Conservation (phyloP, 495 filamentous ascomycete species). For the Penicillium coprophilum region DNA sequence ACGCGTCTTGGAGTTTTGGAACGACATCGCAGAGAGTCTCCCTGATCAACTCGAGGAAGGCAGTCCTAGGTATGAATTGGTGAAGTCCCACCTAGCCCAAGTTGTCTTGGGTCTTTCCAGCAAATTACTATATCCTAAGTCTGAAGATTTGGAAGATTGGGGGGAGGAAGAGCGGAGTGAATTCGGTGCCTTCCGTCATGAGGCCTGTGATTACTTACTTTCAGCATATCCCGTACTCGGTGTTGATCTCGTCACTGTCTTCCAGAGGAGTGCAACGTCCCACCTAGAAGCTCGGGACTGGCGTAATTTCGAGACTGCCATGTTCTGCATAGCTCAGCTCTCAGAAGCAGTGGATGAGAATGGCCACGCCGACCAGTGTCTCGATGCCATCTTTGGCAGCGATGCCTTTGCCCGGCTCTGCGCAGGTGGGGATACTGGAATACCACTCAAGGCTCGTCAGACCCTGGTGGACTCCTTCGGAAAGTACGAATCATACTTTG, state of each 20-base stretch:
- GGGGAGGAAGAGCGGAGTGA: constrained; percentile 66
- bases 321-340: constrained; percentile 75
- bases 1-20: constrained; percentile 83
- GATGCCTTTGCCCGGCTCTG: constrained; percentile 53
- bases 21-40: constrained; percentile 44
- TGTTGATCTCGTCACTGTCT: constrained; percentile 63
- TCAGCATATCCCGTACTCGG: constrained; percentile 72
- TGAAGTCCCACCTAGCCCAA: constrained; percentile 39
- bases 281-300: constrained; percentile 62
- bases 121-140: constrained; percentile 38
- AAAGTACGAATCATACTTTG: constrained; percentile 79
- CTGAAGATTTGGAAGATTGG: constrained; percentile 53
- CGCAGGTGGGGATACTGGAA: constrained; percentile 42
- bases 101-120: constrained; percentile 41
- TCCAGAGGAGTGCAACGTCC: constrained; percentile 62
- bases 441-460: constrained; percentile 71
- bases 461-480: constrained; percentile 76
- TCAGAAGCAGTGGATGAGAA: constrained; percentile 74
- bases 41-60: constrained; percentile 34
- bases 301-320: constrained; percentile 74
- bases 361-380: constrained; percentile 59
- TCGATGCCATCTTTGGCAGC: constrained; percentile 73
- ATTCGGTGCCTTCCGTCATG: constrained; percentile 76
- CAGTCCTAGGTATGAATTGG: constrained; percentile 24
- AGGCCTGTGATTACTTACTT: constrained; percentile 78